Conservation (phyloP, 371 early-diverging fungal genomes). For the Modicella reniformis region DNA sequence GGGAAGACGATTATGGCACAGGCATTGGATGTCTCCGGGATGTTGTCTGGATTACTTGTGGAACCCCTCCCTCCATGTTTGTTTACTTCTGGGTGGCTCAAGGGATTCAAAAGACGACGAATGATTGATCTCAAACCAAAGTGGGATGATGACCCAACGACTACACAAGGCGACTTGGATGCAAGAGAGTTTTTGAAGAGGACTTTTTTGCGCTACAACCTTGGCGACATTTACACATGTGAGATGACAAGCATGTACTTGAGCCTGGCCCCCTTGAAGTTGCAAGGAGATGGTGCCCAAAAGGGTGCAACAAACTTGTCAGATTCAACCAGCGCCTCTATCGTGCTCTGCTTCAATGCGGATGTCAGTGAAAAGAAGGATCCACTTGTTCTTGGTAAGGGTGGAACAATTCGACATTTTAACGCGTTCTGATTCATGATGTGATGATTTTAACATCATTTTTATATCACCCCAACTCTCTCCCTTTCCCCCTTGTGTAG, state of each 20-base stretch:
- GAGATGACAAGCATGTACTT: constrained; percentile 15
- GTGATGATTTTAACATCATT: not conserved
- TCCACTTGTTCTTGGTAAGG: constrained; percentile 14
- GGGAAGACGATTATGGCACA: constrained; percentile 10
- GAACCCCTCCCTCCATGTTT: not conserved
- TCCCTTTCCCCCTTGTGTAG: not conserved
- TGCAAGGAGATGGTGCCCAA: not conserved
- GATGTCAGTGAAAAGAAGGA: not conserved
- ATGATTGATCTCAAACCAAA: not conserved
- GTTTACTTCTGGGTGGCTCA: not conserved
- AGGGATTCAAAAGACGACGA: not conserved
- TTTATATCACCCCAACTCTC: no score
- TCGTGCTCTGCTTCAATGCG: constrained; percentile 18
- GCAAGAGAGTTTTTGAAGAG: not conserved
- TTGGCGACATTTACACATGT: constrained; percentile 7
- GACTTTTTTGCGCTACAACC: not conserved
- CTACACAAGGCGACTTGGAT: not conserved
- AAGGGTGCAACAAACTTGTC: not conserved
- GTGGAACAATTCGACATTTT: no score
- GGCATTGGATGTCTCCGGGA: constrained; percentile 6
- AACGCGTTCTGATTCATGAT: not conserved
- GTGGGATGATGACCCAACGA: not conserved
- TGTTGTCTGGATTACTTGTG: not conserved
- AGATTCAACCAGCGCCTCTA: constrained; percentile 3
- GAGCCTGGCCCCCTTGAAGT: not conserved